Base-by-base conservation (phyloP, 805 yeast genomes). In the Pachysolen tannophilus region DNA sequence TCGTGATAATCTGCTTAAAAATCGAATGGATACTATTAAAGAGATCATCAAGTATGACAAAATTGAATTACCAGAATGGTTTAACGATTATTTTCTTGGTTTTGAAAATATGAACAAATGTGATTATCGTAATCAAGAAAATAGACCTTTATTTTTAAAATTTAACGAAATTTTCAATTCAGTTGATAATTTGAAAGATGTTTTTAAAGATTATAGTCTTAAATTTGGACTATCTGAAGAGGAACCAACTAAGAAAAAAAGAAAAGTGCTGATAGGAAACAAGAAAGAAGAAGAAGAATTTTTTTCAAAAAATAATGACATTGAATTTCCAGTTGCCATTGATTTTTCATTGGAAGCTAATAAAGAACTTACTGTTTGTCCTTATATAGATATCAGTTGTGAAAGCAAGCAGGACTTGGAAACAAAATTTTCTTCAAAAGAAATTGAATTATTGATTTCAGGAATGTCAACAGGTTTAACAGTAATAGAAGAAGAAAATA, bases 11-110 rank as follows among this genome's bases (percentile, higher is more conserved):
- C n/a, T 33, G 10, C 11, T 26, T 6, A 23, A 11, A 5, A 5
- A 5, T 14, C 10, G 8, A 7, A 5, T 23, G 18, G 16, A 5
- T 19, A 20, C 3, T 13, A 33, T 7, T 28, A 26, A 17, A 7
- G 11, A 16, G 5, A 17, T 29, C n/a, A 11, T n/a, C 5, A 24
- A 19, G 15, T 28, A 19, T 2, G 10, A 10, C 34, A 43, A 27
- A 21, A 28, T 30, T 8, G 14, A 21, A 4, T 25, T 60, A 1
- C 67, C 66, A 1, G 49, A 46, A 1, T 63, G 69, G 69, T 33
- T 64, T 0, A 26, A 40, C 7, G 58, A 58, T 20, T 31, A 41
- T 13, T 40, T 61, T 18, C 30, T 63, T 23, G 65, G 62, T 2
- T 55, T 46, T 43, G 63, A 63, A 3, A 45, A 43, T 28, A 52